A percentile compares a stretch with the other conserved stretches of the same genome.
Evolutionary conservation across 1,284 basidiomycete genomes (phyloP).

Genomic region (Ustilago xerochloae): DNA sequence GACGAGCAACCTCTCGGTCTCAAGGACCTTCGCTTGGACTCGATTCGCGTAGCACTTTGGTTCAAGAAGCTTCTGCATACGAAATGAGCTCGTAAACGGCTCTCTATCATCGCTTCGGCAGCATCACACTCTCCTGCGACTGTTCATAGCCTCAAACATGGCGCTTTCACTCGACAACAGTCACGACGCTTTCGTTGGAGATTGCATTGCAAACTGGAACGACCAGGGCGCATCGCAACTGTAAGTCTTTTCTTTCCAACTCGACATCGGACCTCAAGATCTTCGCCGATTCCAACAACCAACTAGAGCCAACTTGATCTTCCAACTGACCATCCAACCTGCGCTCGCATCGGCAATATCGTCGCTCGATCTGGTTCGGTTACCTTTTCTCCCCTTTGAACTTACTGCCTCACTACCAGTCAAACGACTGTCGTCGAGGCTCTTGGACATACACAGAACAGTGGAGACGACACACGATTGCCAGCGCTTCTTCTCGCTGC

Average conservation of each 20-base stretch:
- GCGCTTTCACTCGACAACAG: neutral
- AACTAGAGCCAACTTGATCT: neutral
- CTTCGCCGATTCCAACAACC: neutral
- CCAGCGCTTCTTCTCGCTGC: conserved; percentile 6
- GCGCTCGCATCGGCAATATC: conserved; percentile 6
- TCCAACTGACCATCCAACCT: conserved; percentile 13
- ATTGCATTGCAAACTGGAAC: conserved; percentile 22
- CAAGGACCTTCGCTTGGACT: no score
- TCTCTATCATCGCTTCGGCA: neutral
- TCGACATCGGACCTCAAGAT: neutral
- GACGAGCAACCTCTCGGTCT: no score
- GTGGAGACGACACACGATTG: conserved; percentile 3
- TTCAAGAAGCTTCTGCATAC: neutral
- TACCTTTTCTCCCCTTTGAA: neutral
- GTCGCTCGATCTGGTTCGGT: neutral
- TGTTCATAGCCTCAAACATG: no score
- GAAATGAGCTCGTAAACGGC: conserved; percentile 11
- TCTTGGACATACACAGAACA: neutral
- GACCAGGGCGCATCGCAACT: conserved; percentile 29
- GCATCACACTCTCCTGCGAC: no score
- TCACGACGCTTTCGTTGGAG: conserved; percentile 14
- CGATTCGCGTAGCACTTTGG: no score
- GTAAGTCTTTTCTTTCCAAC: conserved; percentile 16
- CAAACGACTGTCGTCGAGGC: conserved; percentile 12
- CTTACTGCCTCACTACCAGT: no score